A percentile compares a stretch with the other conserved stretches of the same genome.
phyloP scores from a whole-genome alignment of 257 asterid species.

The Hygrophila difformis region DNA sequence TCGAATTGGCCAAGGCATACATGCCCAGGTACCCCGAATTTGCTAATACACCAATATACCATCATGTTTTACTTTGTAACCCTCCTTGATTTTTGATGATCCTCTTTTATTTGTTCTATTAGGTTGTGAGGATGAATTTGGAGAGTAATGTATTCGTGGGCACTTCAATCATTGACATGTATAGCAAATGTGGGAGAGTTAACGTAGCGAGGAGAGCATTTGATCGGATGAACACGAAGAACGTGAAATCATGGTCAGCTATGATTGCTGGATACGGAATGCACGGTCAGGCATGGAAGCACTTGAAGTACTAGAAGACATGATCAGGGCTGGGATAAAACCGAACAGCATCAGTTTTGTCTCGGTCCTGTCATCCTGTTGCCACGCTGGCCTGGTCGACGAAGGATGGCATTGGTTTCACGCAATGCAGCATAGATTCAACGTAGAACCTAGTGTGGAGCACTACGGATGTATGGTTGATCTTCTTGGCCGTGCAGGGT shows the following conservation, averaged over 20 bases:
- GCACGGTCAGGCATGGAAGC: constrained; percentile 93
- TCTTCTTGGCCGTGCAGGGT: constrained; percentile 92
- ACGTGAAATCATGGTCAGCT: constrained; percentile 89
- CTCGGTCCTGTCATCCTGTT: constrained; percentile 87
- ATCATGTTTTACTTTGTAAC: too few relatives aligned
- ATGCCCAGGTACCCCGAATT: constrained; percentile 50
- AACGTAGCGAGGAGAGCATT: constrained; percentile 61
- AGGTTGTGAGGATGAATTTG: constrained; percentile 65
- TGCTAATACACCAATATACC: neutral
- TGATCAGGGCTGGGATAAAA: constrained; percentile 54
- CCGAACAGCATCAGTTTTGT: constrained; percentile 78
- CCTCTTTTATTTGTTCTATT: constrained; percentile 7
- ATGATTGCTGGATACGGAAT: constrained; percentile 93
- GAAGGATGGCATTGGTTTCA: constrained; percentile 95
- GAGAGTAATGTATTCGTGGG: constrained; percentile 69
- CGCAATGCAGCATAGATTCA: constrained; percentile 65
- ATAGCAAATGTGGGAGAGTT: constrained; percentile 83
- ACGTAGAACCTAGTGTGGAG: constrained; percentile 57
- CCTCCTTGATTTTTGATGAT: constrained; percentile 13
- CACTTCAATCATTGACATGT: constrained; percentile 86
- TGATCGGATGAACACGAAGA: constrained; percentile 55
- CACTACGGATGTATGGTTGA: constrained; percentile 96
- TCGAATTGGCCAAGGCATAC: constrained; percentile 65
- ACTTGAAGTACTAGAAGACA: constrained; percentile 52
- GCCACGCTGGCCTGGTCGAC: constrained; percentile 82